These are phyloP conservation scores for Fraxinus dipetala DNA, from an alignment of 305 asterid species.

Conservation along the genomic window DNA sequence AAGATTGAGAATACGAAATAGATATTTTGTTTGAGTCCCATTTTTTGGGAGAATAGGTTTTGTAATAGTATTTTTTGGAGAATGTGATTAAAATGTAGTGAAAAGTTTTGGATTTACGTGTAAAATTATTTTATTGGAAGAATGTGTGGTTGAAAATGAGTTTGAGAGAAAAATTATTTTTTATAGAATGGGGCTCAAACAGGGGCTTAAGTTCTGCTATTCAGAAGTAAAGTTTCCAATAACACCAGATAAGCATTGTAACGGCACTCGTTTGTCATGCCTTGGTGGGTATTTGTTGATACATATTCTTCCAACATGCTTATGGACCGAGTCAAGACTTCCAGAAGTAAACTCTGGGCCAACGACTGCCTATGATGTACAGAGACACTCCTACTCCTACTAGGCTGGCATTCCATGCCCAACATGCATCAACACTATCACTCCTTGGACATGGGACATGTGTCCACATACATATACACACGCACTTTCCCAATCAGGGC, in stretches of 20 bases:
- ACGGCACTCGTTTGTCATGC: not conserved
- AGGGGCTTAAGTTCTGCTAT: not conserved
- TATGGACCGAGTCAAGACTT: not conserved
- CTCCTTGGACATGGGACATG: not conserved
- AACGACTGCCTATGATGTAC: not conserved
- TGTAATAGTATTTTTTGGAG: not conserved
- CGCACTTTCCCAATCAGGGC: not conserved
- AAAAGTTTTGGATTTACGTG: not conserved
- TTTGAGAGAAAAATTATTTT: not conserved
- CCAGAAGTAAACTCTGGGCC: not conserved
- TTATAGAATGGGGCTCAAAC: not conserved
- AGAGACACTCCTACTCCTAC: not conserved
- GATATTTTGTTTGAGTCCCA: not conserved
- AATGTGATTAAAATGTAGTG: not conserved
- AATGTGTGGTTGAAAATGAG: not conserved
- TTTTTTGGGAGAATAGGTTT: not conserved
- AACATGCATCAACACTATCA: not conserved
- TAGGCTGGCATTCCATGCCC: not conserved
- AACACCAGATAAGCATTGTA: not conserved
- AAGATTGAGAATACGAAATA: not conserved
- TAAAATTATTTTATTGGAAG: not conserved
- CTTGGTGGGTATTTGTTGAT: not conserved
- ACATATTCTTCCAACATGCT: not conserved
- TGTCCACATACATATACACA: not conserved
- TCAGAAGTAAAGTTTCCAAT: not conserved